These are phyloP conservation scores for Globisporangium radiosum DNA, from an alignment of 352 stramenopile genomes.

Conservation along the genomic window DNA sequence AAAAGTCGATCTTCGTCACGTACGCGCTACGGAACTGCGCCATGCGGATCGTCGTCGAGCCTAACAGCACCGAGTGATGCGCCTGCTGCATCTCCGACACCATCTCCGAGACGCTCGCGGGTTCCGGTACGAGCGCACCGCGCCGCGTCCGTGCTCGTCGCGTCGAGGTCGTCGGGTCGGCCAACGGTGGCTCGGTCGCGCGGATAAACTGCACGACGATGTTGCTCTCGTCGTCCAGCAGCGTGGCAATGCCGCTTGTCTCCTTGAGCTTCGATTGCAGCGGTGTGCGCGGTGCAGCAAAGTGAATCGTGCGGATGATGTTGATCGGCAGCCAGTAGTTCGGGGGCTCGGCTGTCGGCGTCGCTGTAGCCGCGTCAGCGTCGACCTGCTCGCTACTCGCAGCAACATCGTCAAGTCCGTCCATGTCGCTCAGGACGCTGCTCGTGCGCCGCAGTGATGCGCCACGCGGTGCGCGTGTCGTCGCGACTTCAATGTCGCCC, in stretches of 20 bases:
- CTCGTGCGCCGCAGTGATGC: slow-evolving; percentile 30
- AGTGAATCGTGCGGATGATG: slow-evolving; percentile 69
- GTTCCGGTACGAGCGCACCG: slow-evolving; percentile 27
- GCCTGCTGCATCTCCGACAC: slow-evolving; percentile 27
- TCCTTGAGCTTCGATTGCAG: slow-evolving; percentile 74
- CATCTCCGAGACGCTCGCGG: slow-evolving; percentile 24
- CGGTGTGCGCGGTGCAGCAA: slow-evolving; percentile 67
- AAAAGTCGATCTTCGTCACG: slow-evolving; percentile 82
- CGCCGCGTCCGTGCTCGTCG: slow-evolving; percentile 29
- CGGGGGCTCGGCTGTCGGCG: neutral
- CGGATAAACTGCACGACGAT: slow-evolving; percentile 74
- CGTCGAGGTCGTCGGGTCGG: slow-evolving; percentile 32
- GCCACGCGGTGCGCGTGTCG: slow-evolving; percentile 39
- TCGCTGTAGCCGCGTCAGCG: slow-evolving; percentile 12
- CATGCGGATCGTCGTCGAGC: slow-evolving; percentile 71
- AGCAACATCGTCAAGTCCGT: slow-evolving; percentile 14
- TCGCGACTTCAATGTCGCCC: slow-evolving; percentile 40
- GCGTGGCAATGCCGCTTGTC: slow-evolving; percentile 54
- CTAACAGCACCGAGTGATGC: slow-evolving; percentile 46
- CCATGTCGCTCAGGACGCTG: slow-evolving; percentile 15
- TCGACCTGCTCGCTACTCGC: neutral
- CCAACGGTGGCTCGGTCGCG: slow-evolving; percentile 59
- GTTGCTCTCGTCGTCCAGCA: slow-evolving; percentile 66
- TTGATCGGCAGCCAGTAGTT: slow-evolving; percentile 79
- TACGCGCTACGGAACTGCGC: slow-evolving; percentile 79